phyloP scores from a whole-genome alignment of 106 monocot genomes.

The Phalaenopsis equestris region DNA sequence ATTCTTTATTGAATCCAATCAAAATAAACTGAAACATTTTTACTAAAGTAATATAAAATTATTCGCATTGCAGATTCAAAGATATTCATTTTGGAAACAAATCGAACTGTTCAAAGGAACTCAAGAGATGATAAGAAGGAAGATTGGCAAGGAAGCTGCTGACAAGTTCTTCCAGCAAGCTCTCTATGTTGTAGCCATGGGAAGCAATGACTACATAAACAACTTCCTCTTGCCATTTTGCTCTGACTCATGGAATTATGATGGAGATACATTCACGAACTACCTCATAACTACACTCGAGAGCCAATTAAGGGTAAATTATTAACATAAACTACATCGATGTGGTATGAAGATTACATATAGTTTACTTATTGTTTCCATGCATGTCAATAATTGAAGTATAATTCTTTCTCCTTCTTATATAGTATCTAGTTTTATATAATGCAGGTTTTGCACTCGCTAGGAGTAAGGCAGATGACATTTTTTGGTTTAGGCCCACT shows the following conservation, averaged over 20 bases:
- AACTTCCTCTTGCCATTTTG: conserved; percentile 79
- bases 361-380: too few species aligned
- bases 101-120: conserved; percentile 86
- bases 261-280: conserved; percentile 39
- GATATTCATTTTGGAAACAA: conserved; percentile 80
- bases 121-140: conserved; percentile 55
- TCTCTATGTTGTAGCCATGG: conserved; percentile 65
- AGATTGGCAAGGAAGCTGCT: conserved; percentile 50
- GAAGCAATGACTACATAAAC: conserved; percentile 96
- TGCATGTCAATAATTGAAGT: too few species aligned
- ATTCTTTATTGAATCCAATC: not conserved
- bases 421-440: not conserved
- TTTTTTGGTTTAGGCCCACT: conserved; percentile 89
- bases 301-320: conserved; percentile 42
- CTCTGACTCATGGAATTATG: conserved; percentile 73
- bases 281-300: conserved; percentile 66
- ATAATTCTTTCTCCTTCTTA: not conserved
- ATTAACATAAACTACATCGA: not conserved
- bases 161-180: conserved; percentile 50
- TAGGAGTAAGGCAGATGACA: conserved; percentile 48
- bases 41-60: not conserved
- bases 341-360: too few species aligned
- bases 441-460: conserved; percentile 34
- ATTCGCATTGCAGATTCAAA: conserved; percentile 63
- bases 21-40: not conserved